A percentile compares a stretch with the other conserved stretches of the same genome.
These are phyloP conservation scores for Pneumocystis murina DNA, from an alignment of 1,139 yeast genomes.

Conservation along the genomic window DNA sequence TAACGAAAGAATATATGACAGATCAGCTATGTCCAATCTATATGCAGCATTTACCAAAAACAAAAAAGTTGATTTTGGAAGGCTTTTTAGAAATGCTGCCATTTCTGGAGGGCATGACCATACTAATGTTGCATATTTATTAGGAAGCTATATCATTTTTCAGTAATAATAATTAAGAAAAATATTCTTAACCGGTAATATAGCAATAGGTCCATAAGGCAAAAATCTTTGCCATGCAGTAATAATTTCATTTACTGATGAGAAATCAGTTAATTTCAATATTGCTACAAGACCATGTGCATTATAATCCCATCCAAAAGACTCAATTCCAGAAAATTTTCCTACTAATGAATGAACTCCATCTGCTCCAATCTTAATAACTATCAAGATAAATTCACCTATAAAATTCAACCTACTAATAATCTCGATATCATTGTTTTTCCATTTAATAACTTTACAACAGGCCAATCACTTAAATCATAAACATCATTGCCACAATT, in stretches of 20 bases:
- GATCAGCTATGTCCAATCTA: slow-evolving; percentile 59
- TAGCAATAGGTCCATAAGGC: slow-evolving; percentile 83
- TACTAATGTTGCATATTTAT: slow-evolving; percentile 72
- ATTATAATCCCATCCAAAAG: slow-evolving; percentile 85
- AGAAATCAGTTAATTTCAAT: slow-evolving; percentile 40
- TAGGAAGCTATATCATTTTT: slow-evolving; percentile 62
- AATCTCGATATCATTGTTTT: slow-evolving; percentile 50
- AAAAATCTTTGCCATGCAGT: slow-evolving; percentile 86
- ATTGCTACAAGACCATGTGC: slow-evolving; percentile 88
- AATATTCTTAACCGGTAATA: neutral
- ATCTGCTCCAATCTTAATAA: slow-evolving; percentile 63
- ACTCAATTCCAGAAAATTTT: slow-evolving; percentile 59
- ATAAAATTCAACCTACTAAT: slow-evolving; percentile 21
- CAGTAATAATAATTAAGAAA: neutral
- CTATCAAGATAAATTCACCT: neutral
- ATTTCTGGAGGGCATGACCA: slow-evolving; percentile 82
- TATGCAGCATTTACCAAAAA: slow-evolving; percentile 74
- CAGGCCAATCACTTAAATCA: slow-evolving; percentile 51
- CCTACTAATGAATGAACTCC: slow-evolving; percentile 93
- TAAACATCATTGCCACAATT: slow-evolving; percentile 34
- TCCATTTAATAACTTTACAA: slow-evolving; percentile 56
- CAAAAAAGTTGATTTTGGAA: slow-evolving; percentile 49
- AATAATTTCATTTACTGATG: slow-evolving; percentile 22
- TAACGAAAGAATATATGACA: slow-evolving; percentile 47
- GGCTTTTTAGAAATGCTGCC: slow-evolving; percentile 44